phyloP scores from a whole-genome alignment of 2,329 filamentous ascomycete species.

The Aureobasidium sp. region DNA sequence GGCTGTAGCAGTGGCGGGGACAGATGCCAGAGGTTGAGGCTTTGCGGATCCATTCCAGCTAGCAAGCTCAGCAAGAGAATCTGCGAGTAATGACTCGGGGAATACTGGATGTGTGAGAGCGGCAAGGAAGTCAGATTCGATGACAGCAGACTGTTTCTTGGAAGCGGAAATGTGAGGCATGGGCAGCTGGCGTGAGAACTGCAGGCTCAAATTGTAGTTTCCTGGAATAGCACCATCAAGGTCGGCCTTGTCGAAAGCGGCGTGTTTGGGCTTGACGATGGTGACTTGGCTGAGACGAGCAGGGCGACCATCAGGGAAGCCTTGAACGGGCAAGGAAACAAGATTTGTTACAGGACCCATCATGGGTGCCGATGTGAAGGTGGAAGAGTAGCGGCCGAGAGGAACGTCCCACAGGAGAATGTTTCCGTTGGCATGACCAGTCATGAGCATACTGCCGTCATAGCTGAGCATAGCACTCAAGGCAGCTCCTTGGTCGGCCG shows the following conservation, averaged over 20 bases:
- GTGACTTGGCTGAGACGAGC: conserved; percentile 29
- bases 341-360: conserved; percentile 81
- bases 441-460: conserved; percentile 72
- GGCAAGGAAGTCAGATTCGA: conserved; percentile 29
- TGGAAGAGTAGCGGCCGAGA: conserved; percentile 59
- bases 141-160: conserved; percentile 5
- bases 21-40: conserved; percentile 24
- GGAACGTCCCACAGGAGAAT: conserved; percentile 75
- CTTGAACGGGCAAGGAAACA: conserved; percentile 58
- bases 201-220: conserved; percentile 59
- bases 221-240: conserved; percentile 37
- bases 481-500: conserved; percentile 54
- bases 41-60: conserved; percentile 25
- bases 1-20: conserved; percentile 11
- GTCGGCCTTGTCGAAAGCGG: conserved; percentile 37
- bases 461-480: conserved; percentile 69
- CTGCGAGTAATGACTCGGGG: conserved; percentile 30
- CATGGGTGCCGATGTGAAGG: conserved; percentile 55
- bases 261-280: conserved; percentile 75
- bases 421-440: conserved; percentile 74
- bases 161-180: conserved; percentile 28
- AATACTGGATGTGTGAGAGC: conserved; percentile 39
- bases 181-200: conserved; percentile 43
- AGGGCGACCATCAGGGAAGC: conserved; percentile 32
- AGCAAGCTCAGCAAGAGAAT: conserved; percentile 29